Conservation (phyloP, 2,329 filamentous ascomycete genomes). For the Pseudogymnoascus sp. region DNA sequence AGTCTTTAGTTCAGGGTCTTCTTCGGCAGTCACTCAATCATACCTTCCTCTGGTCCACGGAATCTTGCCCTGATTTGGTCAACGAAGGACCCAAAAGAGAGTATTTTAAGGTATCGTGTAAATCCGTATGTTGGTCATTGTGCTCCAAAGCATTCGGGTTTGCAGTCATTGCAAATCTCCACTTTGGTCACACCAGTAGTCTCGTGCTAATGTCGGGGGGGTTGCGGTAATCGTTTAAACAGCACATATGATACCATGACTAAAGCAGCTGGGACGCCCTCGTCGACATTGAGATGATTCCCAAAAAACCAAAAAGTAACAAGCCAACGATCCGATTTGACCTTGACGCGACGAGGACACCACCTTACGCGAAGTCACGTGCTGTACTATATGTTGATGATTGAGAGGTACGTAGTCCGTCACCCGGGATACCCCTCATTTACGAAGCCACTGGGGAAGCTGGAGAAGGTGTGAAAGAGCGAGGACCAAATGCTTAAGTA, state of each 20-base stretch:
- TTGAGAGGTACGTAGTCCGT: background rate
- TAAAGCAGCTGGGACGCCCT: background rate
- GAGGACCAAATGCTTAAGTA: background rate
- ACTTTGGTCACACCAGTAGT: background rate
- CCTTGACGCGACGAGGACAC: background rate
- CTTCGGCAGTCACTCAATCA: background rate
- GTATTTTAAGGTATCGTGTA: conserved; percentile 70
- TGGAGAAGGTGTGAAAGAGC: background rate
- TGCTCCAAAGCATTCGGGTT: background rate
- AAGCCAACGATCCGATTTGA: background rate
- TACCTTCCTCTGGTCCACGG: conserved; percentile 84
- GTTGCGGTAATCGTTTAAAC: background rate
- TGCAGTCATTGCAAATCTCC: conserved; percentile 4
- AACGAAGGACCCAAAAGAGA: conserved; percentile 81
- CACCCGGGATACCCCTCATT: conserved; percentile 5
- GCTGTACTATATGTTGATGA: background rate
- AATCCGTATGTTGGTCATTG: background rate
- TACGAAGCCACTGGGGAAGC: background rate
- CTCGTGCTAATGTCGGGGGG: background rate
- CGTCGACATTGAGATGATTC: background rate
- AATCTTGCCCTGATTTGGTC: conserved; percentile 86
- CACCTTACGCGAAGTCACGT: conserved; percentile 6
- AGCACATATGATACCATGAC: background rate
- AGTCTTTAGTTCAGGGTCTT: conserved; percentile 13
- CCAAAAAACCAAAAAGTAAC: background rate